These are phyloP conservation scores for Citrus mangshanensis DNA, from an alignment of 345 rosid species.

Conservation along the genomic window DNA sequence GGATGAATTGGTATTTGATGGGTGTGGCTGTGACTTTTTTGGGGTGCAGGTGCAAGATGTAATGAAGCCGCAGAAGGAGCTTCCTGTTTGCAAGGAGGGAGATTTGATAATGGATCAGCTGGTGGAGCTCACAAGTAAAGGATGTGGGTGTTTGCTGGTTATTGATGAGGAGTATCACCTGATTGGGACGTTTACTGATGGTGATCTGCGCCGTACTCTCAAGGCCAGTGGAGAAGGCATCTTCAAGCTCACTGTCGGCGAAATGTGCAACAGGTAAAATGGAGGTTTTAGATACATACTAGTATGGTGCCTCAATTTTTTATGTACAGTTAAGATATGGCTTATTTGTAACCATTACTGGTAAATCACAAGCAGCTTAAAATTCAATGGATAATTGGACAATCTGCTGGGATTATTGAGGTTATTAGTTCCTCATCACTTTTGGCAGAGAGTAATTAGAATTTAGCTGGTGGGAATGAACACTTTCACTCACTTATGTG, in stretches of 20 bases:
- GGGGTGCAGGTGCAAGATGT: constrained; percentile 72
- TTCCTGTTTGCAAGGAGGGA: constrained; percentile 84
- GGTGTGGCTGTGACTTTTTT: neutral
- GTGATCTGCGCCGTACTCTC: constrained; percentile 92
- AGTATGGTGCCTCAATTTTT: neutral
- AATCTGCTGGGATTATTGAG: neutral
- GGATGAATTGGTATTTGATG: constrained; percentile 34
- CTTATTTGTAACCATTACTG: neutral
- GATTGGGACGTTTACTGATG: constrained; percentile 92
- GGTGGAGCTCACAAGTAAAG: constrained; percentile 87
- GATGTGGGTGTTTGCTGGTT: constrained; percentile 93
- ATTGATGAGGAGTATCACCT: constrained; percentile 56
- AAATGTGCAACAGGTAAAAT: constrained; percentile 87
- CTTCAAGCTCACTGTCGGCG: constrained; percentile 88
- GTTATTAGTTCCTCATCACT: neutral
- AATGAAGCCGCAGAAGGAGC: constrained; percentile 88
- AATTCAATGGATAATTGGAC: neutral
- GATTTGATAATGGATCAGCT: constrained; percentile 94
- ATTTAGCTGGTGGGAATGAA: neutral
- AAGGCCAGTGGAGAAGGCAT: constrained; percentile 85
- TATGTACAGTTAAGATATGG: neutral
- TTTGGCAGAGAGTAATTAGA: neutral
- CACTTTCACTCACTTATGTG: neutral
- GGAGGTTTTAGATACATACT: neutral
- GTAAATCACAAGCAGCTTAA: neutral